These are phyloP conservation scores for Logfia minima DNA, from an alignment of 129 eudicot species.

Conservation along the genomic window DNA sequence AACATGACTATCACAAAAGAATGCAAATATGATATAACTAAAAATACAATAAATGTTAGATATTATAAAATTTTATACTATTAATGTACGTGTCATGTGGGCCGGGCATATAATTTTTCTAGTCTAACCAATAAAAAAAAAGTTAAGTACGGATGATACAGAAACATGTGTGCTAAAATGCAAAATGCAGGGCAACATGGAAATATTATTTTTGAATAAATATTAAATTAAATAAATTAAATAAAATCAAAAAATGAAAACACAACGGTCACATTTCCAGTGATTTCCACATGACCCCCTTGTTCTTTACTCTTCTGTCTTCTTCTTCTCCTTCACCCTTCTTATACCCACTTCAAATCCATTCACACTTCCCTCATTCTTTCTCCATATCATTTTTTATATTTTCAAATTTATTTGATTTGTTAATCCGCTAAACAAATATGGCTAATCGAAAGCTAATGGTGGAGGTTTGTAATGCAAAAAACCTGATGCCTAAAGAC, in stretches of 20 bases:
- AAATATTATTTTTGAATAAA: neutral
- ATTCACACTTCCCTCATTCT: constrained; percentile 10
- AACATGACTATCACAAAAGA: too few relatives aligned
- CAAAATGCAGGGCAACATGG: constrained; percentile 7
- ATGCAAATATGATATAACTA: too few relatives aligned
- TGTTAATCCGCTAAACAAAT: neutral
- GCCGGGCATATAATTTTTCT: too few relatives aligned
- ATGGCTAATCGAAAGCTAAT: constrained; percentile 65
- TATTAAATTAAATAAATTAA: neutral
- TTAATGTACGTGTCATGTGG: too few relatives aligned
- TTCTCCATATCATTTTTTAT: neutral
- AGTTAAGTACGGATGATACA: neutral
- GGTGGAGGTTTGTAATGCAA: constrained; percentile 74
- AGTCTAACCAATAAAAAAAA: too few relatives aligned
- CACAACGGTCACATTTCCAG: constrained; percentile 47
- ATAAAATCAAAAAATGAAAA: constrained; percentile 4
- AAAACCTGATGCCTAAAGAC: constrained; percentile 87
- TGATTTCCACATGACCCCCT: constrained; percentile 38
- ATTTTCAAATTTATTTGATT: neutral
- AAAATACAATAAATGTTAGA: too few relatives aligned
- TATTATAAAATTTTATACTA: too few relatives aligned
- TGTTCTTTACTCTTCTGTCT: constrained; percentile 23
- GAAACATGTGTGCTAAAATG: neutral
- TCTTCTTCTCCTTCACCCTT: constrained; percentile 27
- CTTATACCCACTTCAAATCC: constrained; percentile 26